Conservation (phyloP, 768 basidiomycete genomes). For the Leccinum variicolor region DNA sequence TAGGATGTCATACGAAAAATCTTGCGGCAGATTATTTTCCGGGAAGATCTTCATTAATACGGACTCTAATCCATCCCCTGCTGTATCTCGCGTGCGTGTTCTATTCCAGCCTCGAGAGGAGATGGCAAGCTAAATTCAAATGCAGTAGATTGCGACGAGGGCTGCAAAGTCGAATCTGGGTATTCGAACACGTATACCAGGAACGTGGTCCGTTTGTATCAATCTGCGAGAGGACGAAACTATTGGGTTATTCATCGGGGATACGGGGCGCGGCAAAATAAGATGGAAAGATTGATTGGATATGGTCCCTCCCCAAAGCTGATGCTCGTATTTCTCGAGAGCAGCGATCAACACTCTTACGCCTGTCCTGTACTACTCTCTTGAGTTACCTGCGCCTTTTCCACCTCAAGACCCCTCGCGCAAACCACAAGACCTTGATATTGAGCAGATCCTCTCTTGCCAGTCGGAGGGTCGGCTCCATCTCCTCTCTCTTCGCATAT, state of each 20-base stretch:
- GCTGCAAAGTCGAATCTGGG: constrained; percentile 57
- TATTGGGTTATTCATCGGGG: constrained; percentile 78
- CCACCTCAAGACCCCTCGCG: too few species aligned
- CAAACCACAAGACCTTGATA: too few species aligned
- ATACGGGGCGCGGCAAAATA: constrained; percentile 76
- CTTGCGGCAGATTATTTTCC: constrained; percentile 34
- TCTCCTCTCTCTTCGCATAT: too few species aligned
- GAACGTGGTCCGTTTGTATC: constrained; percentile 83
- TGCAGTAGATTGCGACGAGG: constrained; percentile 61
- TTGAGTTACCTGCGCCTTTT: too few species aligned
- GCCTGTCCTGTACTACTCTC: too few species aligned
- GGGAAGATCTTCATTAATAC: constrained; percentile 79
- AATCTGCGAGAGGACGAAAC: constrained; percentile 78
- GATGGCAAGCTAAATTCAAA: constrained; percentile 3
- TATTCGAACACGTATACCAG: constrained; percentile 72
- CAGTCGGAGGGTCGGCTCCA: too few species aligned
- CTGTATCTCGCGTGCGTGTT: constrained; percentile 67
- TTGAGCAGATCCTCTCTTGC: too few species aligned
- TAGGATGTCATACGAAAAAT: constrained; percentile 50
- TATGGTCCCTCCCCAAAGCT: too few species aligned
- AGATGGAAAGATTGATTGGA: constrained; percentile 59
- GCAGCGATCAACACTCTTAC: too few species aligned
- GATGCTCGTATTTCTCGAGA: too few species aligned
- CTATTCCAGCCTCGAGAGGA: not conserved
- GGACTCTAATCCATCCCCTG: constrained; percentile 78